Percentiles rank a stretch among this genome's conserved stretches.
phyloP scores from a whole-genome alignment of 179 eudicot species.

The Sideroxylon spinosum region DNA sequence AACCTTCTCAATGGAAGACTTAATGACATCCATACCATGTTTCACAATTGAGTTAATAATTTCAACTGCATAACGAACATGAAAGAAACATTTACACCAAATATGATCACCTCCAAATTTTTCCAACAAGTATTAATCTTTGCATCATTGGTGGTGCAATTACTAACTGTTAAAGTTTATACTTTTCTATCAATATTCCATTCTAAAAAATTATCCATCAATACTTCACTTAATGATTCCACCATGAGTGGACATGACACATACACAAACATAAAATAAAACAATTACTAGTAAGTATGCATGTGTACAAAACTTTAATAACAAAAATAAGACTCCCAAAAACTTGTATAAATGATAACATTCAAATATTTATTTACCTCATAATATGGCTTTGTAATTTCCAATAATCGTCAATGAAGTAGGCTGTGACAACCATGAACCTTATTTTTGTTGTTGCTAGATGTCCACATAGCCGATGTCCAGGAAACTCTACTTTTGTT shows the following conservation, averaged over 20 bases:
- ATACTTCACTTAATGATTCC: neutral
- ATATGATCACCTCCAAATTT: neutral
- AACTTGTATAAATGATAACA: too few relatives aligned
- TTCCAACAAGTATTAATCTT: neutral
- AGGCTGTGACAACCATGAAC: slow-evolving; percentile 23
- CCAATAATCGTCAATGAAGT: slow-evolving; percentile 24
- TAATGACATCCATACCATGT: neutral
- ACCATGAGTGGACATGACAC: neutral
- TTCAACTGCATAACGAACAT: neutral
- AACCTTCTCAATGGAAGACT: neutral
- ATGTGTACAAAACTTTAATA: too few relatives aligned
- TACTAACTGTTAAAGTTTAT: neutral
- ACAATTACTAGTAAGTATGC: neutral
- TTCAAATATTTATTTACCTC: neutral
- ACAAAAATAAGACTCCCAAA: too few relatives aligned
- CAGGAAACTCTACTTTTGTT: neutral
- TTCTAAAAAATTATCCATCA: neutral
- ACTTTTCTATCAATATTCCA: neutral
- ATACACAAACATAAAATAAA: neutral
- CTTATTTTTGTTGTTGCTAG: neutral
- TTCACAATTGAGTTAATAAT: slow-evolving; percentile 5
- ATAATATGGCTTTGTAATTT: slow-evolving; percentile 13
- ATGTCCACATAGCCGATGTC: neutral
- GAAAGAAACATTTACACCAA: neutral
- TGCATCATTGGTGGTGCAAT: neutral